Conservation (phyloP, 2,329 filamentous ascomycete species). For the Diaporthe citriasiana region DNA sequence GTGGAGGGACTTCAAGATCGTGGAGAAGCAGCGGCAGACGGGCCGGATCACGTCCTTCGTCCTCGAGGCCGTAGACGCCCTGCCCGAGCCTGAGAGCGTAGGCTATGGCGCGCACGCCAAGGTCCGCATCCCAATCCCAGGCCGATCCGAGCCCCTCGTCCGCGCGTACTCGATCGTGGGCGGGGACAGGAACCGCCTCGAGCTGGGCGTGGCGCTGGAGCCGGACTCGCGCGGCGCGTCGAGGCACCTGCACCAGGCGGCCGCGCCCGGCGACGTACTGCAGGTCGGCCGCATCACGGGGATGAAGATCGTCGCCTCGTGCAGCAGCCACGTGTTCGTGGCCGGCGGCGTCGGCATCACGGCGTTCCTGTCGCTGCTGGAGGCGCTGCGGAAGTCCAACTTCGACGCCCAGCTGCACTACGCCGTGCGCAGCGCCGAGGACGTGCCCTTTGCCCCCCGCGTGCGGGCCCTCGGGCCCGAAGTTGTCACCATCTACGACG, state of each 20-base stretch:
- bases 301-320: slow-evolving; percentile 60
- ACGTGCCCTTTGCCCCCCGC: slow-evolving; percentile 68
- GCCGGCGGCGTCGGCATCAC: slow-evolving; percentile 77
- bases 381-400: slow-evolving; percentile 59
- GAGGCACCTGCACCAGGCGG: slow-evolving; percentile 66
- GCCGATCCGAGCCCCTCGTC: slow-evolving; percentile 63
- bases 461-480: slow-evolving; percentile 57
- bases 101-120: slow-evolving; percentile 67
- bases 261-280: slow-evolving; percentile 63
- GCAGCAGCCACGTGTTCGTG: slow-evolving; percentile 73
- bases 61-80: slow-evolving; percentile 60
- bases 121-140: slow-evolving; percentile 59
- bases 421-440: slow-evolving; percentile 64
- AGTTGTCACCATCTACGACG: slow-evolving; percentile 67
- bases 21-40: slow-evolving; percentile 66
- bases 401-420: slow-evolving; percentile 70
- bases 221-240: slow-evolving; percentile 72
- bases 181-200: slow-evolving; percentile 64
- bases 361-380: slow-evolving; percentile 69
- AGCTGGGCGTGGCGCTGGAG: slow-evolving; percentile 71
- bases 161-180: slow-evolving; percentile 73
- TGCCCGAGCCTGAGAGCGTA: slow-evolving; percentile 52
- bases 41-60: slow-evolving; percentile 64
- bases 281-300: slow-evolving; percentile 66
- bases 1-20: slow-evolving; percentile 64